phyloP scores from a whole-genome alignment of 805 yeast genomes.

The Kazachstania africana region DNA sequence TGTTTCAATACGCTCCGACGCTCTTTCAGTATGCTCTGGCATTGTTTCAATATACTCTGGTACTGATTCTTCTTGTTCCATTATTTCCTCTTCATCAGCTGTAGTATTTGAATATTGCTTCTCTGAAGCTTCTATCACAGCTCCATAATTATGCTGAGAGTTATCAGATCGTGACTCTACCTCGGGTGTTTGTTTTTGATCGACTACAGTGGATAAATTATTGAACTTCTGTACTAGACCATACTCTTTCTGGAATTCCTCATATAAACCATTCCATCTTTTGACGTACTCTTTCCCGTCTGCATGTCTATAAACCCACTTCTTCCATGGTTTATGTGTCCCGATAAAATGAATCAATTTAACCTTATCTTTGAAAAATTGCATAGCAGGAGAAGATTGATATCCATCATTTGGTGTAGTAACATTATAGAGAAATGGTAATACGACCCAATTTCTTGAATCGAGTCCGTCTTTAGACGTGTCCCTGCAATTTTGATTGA shows the following conservation, averaged over 20 bases:
- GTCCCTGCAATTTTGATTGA: constrained; percentile 25
- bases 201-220: no score
- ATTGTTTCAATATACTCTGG: no score
- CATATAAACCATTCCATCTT: constrained; percentile 11
- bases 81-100: constrained; percentile 1
- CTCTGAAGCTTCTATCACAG: not conserved
- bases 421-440: constrained; percentile 79
- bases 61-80: constrained; percentile 1
- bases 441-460: constrained; percentile 43
- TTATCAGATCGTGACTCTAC: not conserved
- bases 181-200: no score
- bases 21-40: no score
- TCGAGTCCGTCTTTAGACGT: not conserved
- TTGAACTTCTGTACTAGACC: constrained; percentile 1
- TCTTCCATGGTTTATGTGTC: constrained; percentile 44
- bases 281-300: constrained; percentile 6
- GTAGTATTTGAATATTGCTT: not conserved
- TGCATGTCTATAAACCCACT: constrained; percentile 4
- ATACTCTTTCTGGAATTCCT: constrained; percentile 6
- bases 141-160: not conserved
- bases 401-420: constrained; percentile 56
- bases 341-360: constrained; percentile 60
- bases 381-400: constrained; percentile 62
- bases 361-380: constrained; percentile 35
- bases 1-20: not conserved